A percentile compares a stretch with the other conserved stretches of the same genome.
Evolutionary conservation across 371 early-diverging fungal species (phyloP).

Genomic region (Haplosporangium sp.): DNA sequence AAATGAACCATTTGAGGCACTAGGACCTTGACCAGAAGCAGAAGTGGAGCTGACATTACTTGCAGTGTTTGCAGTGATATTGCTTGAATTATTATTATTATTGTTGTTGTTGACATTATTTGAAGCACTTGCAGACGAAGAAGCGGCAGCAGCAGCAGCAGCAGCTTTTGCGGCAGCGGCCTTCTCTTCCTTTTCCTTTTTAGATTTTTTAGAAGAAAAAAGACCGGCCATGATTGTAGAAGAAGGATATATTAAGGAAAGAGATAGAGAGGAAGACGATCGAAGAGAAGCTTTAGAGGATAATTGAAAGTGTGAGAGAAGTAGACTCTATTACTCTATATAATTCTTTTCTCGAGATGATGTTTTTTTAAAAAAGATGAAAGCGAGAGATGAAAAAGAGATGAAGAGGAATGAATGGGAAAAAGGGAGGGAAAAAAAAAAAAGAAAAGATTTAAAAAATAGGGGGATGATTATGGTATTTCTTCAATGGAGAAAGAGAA

Average conservation of each 20-base stretch:
- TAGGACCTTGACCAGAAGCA: background rate
- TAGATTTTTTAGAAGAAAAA: conserved; percentile 51
- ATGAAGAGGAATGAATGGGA: background rate
- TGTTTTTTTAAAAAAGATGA: background rate
- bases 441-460: background rate
- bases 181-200: conserved; percentile 55
- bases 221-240: conserved; percentile 43
- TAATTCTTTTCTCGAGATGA: too few species aligned
- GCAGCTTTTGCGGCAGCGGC: conserved; percentile 32
- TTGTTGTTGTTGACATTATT: too few species aligned
- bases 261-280: background rate
- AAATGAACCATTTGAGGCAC: conserved; percentile 18
- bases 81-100: background rate
- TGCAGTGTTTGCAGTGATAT: background rate
- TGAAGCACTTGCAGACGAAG: background rate
- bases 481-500: too few species aligned
- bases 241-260: background rate
- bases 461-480: too few species aligned
- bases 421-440: conserved; percentile 1
- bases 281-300: too few species aligned
- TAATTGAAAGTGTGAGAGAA: too few species aligned
- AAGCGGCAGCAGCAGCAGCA: conserved; percentile 14
- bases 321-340: too few species aligned
- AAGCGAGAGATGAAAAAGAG: background rate
- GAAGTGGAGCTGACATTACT: conserved; percentile 5